A percentile compares a stretch with the other conserved stretches of the same genome.
These are phyloP conservation scores for Stephania japonica DNA, from an alignment of 164 flowering plant species.

Conservation along the genomic window DNA sequence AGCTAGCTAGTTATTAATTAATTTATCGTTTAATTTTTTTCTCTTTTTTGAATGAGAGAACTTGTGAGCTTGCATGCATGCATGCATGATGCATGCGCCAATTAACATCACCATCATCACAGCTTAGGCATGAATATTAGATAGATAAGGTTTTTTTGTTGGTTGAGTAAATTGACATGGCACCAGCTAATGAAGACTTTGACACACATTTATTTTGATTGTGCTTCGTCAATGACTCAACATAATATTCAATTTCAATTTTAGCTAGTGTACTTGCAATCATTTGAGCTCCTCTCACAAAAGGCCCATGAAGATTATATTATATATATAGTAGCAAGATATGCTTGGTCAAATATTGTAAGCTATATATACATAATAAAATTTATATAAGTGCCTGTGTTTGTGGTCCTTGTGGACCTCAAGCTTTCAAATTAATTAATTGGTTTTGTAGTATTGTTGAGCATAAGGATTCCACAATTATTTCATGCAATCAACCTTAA, in stretches of 20 bases:
- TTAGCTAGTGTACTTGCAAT: neutral
- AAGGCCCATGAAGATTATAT: neutral
- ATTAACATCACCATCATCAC: slow-evolving; percentile 4
- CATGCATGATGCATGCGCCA: neutral
- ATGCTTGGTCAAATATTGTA: neutral
- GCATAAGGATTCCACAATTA: neutral
- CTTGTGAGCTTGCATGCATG: neutral
- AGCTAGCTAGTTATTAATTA: neutral
- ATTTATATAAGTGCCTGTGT: neutral
- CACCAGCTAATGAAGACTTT: slow-evolving; percentile 1
- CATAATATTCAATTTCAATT: neutral
- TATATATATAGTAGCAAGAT: neutral
- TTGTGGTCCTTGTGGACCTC: neutral
- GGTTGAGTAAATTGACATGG: neutral
- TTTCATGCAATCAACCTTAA: neutral
- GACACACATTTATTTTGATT: neutral
- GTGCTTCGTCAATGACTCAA: neutral
- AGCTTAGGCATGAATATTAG: slow-evolving; percentile 5
- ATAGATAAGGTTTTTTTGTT: neutral
- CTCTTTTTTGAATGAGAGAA: neutral
- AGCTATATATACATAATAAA: neutral
- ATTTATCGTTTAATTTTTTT: neutral
- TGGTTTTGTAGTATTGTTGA: neutral
- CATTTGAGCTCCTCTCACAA: neutral
- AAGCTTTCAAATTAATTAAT: neutral